A percentile compares a stretch with the other conserved stretches of the same genome.
phyloP scores from a whole-genome alignment of 2,329 filamentous ascomycete genomes.

The Penicillium janthinellum region DNA sequence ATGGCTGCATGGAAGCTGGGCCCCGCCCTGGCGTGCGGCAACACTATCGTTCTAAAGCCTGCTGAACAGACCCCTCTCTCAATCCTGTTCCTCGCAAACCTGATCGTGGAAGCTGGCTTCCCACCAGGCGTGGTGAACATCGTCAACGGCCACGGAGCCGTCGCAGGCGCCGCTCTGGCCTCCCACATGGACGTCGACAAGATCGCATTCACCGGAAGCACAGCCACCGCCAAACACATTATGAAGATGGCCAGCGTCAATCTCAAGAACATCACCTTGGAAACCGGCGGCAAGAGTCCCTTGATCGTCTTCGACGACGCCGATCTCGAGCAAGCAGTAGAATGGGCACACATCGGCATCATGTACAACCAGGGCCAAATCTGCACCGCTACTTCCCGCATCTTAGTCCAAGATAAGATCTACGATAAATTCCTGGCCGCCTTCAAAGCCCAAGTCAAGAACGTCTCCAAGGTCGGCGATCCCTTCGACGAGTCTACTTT shows the following conservation, averaged over 20 bases:
- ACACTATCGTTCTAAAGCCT: constrained; percentile 38
- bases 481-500: constrained; percentile 37
- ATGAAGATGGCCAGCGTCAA: constrained; percentile 42
- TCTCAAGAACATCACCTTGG: constrained; percentile 40
- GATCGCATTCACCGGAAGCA: constrained; percentile 40
- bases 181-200: constrained; percentile 38
- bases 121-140: constrained; percentile 40
- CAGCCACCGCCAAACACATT: constrained; percentile 36
- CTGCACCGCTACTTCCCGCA: constrained; percentile 39
- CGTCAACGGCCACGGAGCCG: constrained; percentile 35
- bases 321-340: constrained; percentile 67
- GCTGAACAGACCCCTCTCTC: constrained; percentile 40
- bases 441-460: constrained; percentile 29
- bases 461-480: constrained; percentile 35
- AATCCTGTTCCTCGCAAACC: constrained; percentile 36
- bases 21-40: constrained; percentile 38
- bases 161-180: constrained; percentile 35
- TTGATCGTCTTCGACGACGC: constrained; percentile 67
- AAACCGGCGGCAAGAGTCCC: constrained; percentile 66
- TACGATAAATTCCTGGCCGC: constrained; percentile 27
- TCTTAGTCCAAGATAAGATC: constrained; percentile 28
- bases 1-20: constrained; percentile 61
- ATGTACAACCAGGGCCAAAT: constrained; percentile 47
- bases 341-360: constrained; percentile 64
- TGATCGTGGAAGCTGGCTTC: constrained; percentile 39